Base-by-base conservation (phyloP, 176 grass and related monocot species). In the Pontederia paniculata region DNA sequence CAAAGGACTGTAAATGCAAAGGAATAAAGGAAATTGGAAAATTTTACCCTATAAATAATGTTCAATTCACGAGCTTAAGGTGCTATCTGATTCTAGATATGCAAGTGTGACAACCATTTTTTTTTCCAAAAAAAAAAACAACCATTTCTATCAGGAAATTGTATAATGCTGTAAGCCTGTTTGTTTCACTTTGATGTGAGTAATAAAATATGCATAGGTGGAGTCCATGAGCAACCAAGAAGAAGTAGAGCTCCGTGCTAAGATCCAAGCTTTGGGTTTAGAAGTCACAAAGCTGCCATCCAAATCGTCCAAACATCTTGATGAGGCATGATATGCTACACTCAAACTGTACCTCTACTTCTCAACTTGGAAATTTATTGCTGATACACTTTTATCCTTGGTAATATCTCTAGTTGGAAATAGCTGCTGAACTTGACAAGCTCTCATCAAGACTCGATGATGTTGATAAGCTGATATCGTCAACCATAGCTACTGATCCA, bases 221-320 rank as follows among this genome's bases (percentile, higher is more conserved):
- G 90, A 90, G 50, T 84, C 83, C 13, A 64, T 97, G 71, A 97
- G 86, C 82, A 97, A 97, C 55, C 83, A 90, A 79, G 93, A 90
- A 82, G 85, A 96, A 73, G 83, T 84, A 58, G 86, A 88, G 62
- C 45, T 97, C 71, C 83, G 86, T 55, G 83, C 86, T 17, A 97
- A 84, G 68, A 97, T 97, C 17, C 86, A 97, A 75, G 86, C 93
- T 51, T 66, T 90, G 7, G 86, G 77, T 52, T 75, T 82, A 66
- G 86, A 97, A 78, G 72, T 88, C 19, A 84, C 82, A 0, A 88
- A 91, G 69, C 83, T 98, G 37, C 86, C 93, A 57, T 54, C 76
- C 48, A 58, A 80, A 63, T 21, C 74, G 62, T 67, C 70, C 54
- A 84, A 79, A 52, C 69, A 84, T 17, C 83, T 88, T 57, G 54